A percentile compares a stretch with the other conserved stretches of the same genome.
These are phyloP conservation scores for Rhodomyrtus psidioides DNA, from an alignment of 441 rosid species.

Conservation along the genomic window DNA sequence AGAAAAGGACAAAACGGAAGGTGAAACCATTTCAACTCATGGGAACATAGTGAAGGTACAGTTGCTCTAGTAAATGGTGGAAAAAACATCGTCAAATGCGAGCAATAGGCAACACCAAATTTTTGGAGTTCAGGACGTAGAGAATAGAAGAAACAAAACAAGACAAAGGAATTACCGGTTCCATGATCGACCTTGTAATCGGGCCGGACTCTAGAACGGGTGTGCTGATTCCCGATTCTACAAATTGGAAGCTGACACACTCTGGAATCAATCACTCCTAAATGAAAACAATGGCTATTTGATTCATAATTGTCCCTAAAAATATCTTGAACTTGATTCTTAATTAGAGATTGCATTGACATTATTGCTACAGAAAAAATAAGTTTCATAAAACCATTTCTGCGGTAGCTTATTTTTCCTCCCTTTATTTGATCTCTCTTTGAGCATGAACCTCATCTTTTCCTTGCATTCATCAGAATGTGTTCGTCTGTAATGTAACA, in stretches of 20 bases:
- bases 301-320: too few species aligned
- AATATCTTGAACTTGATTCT: too few species aligned
- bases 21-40: neutral
- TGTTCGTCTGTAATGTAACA: neutral
- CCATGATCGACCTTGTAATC: accelerated
- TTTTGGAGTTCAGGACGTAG: neutral
- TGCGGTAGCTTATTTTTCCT: neutral
- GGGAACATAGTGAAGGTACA: neutral
- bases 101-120: neutral
- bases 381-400: neutral
- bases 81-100: neutral
- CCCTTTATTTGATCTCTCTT: neutral
- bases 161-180: neutral
- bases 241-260: too few species aligned
- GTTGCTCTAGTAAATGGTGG: neutral
- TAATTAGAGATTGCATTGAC: neutral
- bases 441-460: neutral
- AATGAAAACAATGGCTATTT: neutral
- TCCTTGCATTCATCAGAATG: neutral
- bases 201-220: neutral
- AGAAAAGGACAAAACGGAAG: neutral
- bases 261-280: neutral
- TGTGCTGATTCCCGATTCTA: accelerated
- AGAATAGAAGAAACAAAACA: neutral
- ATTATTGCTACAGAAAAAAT: too few species aligned